A percentile compares a stretch with the other conserved stretches of the same genome.
Evolutionary conservation across 129 eudicot species (phyloP).

Genomic region (Tagetes erecta): DNA sequence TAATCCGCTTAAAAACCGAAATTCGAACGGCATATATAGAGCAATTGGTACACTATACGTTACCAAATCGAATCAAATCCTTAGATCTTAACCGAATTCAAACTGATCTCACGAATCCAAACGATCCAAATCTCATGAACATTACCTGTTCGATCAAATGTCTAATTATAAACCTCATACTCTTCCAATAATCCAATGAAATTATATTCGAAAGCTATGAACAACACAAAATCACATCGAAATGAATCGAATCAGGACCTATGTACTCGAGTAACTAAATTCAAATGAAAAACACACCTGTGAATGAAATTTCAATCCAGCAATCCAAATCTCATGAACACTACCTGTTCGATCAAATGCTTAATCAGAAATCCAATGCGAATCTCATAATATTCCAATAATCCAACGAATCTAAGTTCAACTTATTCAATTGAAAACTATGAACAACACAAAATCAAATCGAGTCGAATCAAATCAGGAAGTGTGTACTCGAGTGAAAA

Average conservation of each 20-base stretch:
- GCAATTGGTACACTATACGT: neutral
- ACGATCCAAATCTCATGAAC: conserved; percentile 6
- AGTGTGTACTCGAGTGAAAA: conserved; percentile 1
- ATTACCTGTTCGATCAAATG: conserved; percentile 10
- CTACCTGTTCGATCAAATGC: conserved; percentile 33
- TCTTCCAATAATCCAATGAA: neutral
- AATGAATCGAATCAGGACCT: conserved; percentile 5
- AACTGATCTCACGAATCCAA: neutral
- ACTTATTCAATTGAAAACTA: neutral
- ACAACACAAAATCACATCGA: neutral
- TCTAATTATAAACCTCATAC: neutral
- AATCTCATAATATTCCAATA: neutral
- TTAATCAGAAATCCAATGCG: neutral
- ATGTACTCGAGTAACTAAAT: neutral
- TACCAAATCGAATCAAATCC: neutral
- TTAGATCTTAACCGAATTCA: conserved; percentile 12
- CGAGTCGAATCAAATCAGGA: neutral
- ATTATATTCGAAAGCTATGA: neutral
- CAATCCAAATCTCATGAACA: too few species aligned
- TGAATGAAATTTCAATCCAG: neutral
- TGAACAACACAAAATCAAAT: conserved; percentile 2
- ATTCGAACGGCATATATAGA: neutral
- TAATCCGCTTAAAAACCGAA: neutral
- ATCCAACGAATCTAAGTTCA: neutral
- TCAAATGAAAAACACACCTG: conserved; percentile 24